A percentile compares a stretch with the other conserved stretches of the same genome.
Conservation (phyloP, 345 rosid genomes). For the Linum usitatissimum region DNA sequence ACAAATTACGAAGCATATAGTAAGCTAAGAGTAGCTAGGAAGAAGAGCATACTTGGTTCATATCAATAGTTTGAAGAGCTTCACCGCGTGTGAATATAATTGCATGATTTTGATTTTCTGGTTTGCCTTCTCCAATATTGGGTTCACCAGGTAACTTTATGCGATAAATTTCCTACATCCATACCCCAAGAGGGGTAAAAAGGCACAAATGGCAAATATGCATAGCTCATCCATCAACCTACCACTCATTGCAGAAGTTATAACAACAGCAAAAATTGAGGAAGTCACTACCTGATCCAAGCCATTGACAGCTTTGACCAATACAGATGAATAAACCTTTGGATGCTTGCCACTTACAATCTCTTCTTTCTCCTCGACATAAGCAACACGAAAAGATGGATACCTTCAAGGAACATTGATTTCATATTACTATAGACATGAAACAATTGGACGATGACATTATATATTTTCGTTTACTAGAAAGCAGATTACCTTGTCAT, state of each 20-base stretch:
- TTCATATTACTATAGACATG: constrained; percentile 15
- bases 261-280: background rate
- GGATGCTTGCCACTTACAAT: constrained; percentile 24
- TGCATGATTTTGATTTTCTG: constrained; percentile 94
- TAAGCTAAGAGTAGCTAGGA: constrained; percentile 6
- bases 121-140: constrained; percentile 94
- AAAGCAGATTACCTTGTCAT: constrained; percentile 55
- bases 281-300: constrained; percentile 55
- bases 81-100: constrained; percentile 91
- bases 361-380: constrained; percentile 91
- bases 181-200: background rate
- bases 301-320: constrained; percentile 74
- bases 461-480: constrained; percentile 5
- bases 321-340: constrained; percentile 68
- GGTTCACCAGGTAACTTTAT: constrained; percentile 92
- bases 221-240: too few relatives aligned
- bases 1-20: constrained; percentile 7
- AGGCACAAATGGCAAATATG: background rate
- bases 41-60: constrained; percentile 69
- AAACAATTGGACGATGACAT: background rate
- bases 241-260: too few relatives aligned
- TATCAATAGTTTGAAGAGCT: constrained; percentile 91
- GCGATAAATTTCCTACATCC: constrained; percentile 64
- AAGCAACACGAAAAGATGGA: constrained; percentile 86
- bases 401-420: constrained; percentile 40